Evolutionary conservation across 2,329 filamentous ascomycete genomes (phyloP), one percentile per base, ranked within the genome.

Genomic region (Clonostachys solani): DNA sequence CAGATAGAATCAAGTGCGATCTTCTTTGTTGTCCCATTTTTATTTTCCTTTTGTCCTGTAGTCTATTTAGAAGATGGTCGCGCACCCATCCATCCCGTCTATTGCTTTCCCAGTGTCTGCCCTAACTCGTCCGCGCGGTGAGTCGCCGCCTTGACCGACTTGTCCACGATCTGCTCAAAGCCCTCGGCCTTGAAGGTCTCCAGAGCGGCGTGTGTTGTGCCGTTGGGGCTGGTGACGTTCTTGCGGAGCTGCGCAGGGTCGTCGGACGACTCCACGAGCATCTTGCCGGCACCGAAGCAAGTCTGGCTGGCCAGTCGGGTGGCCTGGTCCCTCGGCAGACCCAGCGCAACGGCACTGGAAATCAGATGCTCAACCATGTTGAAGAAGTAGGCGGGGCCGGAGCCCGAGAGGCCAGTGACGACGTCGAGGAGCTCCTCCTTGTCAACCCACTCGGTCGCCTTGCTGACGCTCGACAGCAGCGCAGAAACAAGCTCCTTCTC

Each of bases 211-310:
- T 75, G 62, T 0, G 74, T 77, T 4, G 74, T 77, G 33, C 74
- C 74, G 51, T 75, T 76, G 19, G 74, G 74, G 61, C 74, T 77
- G 6, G 74, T 77, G 44, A 77, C 74, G 55, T 77, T 77, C 54
- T 64, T 72, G 46, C 74, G 67, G 44, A 77, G 62, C 60, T 77
- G 72, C 1, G 66, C 55, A 0, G 74, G 72, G 34, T 67, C 62
- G 3, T 75, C 72, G 5, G 66, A 59, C 3, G 73, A 73, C 52
- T 72, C 65, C 19, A 72, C 65, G 7, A 77, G 65, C 73, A 76
- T 77, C 61, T 68, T 70, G 42, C 73, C 74, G 2, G 74, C 74
- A n/a, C 74, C 74, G 6, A 73, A 60, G 49, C 73, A 76, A 0
- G 74, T 77, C 61, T 77, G 74, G 51, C 67, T 73, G 10, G 74